Evolutionary conservation across 495 filamentous ascomycete species (phyloP), one percentile per base, ranked within the genome.

Genomic region (Letharia lupina): DNA sequence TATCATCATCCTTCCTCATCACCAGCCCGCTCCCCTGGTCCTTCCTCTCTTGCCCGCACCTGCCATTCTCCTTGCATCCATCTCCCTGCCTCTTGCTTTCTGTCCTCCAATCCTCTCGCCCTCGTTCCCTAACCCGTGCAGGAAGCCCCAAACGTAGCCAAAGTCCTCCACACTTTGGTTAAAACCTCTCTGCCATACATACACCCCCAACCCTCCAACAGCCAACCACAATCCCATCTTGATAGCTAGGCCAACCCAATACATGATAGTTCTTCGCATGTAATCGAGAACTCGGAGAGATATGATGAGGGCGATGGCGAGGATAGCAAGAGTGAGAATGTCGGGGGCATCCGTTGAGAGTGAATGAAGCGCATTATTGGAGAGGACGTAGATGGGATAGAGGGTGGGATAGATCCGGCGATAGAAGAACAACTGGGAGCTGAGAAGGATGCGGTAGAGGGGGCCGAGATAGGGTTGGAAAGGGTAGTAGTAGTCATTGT

Each of bases 271-370:
- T 45, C 88, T 81, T 59, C 83, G 84, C 37, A 88, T 75, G 73
- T 86, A 85, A 71, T 85, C 76, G n/a, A 94, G 75, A 62, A 91
- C 70, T 71, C 87, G 83, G 66, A 93, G 74, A 23, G 83, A 82
- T 59, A 91, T 60, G 66, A 90, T 71, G 42, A 92, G 70, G 54
- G 84, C 67, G 50, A 86, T 64, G 2, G 83, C 69, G 18, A 89
- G 75, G 45, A 82, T 72, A 8, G 86, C 71, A 64, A 89, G 75
- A 23, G 87, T 84, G 56, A 85, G 69, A 60, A 90, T 72, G 76
- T 90, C 86, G 8, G 82, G 85, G 70, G 79, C 75, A 35, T 79
- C 73, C 60, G 81, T 68, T 64, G 86, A 74, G n/a, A 87, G 77
- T 18, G 76, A 73, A 11, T 83, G 71, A 60, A 84, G 62, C 28